Evolutionary conservation across 805 yeast species (phyloP), one percentile per base, ranked within the genome.

Genomic region (Gaillardinia entomophila): DNA sequence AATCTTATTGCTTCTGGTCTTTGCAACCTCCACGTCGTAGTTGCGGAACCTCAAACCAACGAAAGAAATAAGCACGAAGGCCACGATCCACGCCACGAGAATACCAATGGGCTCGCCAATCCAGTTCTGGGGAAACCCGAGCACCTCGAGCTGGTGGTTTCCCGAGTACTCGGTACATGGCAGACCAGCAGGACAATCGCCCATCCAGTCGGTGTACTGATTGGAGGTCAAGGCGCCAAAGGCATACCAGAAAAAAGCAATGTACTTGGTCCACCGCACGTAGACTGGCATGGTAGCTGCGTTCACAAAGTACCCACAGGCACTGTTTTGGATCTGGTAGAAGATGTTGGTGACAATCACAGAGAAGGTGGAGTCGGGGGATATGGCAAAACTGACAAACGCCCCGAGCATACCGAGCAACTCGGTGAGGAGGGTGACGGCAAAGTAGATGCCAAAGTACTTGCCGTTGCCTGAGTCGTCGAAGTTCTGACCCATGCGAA

Each of bases 191-290:
- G 75, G 67, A 45, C 86, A 79, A 32, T 72, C 75, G 11, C 87
- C 87, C 26, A 53, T 38, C 60, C 66, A 82, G 22, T 69, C 73
- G 2, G 82, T 64, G 49, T 74, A 86, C 43, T 84, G 79, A 48
- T 79, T 82, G 0, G 88, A 69, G 26, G 71, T 46, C 35, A 79
- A 47, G 2, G 78, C 79, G 2, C 92, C 92, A 55, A 82, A 82
- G 0, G 79, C 79, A 49, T 82, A 86, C 85, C 89, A 87, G 32
- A 81, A 67, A 49, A 74, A 82, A 0, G 90, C 79, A 35, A 79
- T 61, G 54, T 82, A 86, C 49, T 81, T 83, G 4, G 80, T 71
- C 96, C 96, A 86, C 23, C 86, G 66, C 6, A 86, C 94, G 47
- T 87, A 87, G 1, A 83, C 94, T 0, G 95, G 95, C 77, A 85